Percentiles rank a stretch among this genome's conserved stretches.
These are phyloP conservation scores for Zopfia rhizophila DNA, from an alignment of 2,329 filamentous ascomycete species.

Conservation along the genomic window DNA sequence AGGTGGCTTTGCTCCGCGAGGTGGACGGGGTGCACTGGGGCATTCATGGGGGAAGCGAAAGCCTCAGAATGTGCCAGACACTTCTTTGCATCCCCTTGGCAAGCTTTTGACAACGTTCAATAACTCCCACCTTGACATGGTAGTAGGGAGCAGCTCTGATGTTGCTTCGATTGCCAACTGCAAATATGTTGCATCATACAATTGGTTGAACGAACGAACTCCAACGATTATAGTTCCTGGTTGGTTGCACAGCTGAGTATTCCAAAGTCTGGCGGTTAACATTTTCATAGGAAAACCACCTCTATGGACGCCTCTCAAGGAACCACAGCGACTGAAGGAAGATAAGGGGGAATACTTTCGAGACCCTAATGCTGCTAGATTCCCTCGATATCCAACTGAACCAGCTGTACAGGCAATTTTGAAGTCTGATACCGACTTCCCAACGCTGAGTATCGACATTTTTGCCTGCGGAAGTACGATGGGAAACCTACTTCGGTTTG, in stretches of 20 bases:
- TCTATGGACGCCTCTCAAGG: slow-evolving; percentile 59
- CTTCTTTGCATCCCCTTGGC: slow-evolving; percentile 43
- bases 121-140: slow-evolving; percentile 19
- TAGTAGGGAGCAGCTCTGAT: not conserved
- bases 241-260: slow-evolving; percentile 35
- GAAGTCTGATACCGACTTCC: slow-evolving; percentile 49
- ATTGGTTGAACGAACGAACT: slow-evolving; percentile 55
- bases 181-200: slow-evolving; percentile 63
- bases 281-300: slow-evolving; percentile 59
- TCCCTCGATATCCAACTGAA: slow-evolving; percentile 62
- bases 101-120: slow-evolving; percentile 33
- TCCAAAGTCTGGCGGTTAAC: slow-evolving; percentile 14
- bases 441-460: slow-evolving; percentile 60
- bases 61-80: slow-evolving; percentile 28
- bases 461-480: slow-evolving; percentile 70
- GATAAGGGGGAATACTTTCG: slow-evolving; percentile 64
- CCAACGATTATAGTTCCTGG: slow-evolving; percentile 60
- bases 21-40: slow-evolving; percentile 20
- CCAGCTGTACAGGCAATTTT: slow-evolving; percentile 60
- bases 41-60: slow-evolving; percentile 24
- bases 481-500: slow-evolving; percentile 69
- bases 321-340: slow-evolving; percentile 47
- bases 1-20: slow-evolving; percentile 36
- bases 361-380: slow-evolving; percentile 65
- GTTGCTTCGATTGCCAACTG: slow-evolving; percentile 49